Base-by-base conservation (phyloP, 2,329 filamentous ascomycete species). In the Aphanoascus verrucosus region DNA sequence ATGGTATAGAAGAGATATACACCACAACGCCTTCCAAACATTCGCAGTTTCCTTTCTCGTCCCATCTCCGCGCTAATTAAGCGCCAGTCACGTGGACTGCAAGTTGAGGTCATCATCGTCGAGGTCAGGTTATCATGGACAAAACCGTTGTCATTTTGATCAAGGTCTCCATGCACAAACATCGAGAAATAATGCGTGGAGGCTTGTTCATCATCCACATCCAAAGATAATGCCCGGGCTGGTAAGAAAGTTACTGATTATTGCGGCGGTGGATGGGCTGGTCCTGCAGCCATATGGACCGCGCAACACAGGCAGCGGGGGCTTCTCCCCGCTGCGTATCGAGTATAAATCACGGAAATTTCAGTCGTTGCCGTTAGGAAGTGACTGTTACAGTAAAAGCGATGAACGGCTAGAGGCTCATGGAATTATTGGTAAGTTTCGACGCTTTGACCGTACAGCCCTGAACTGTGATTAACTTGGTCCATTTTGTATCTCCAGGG, bases 201-300 rank as follows among this genome's bases (percentile, higher is more conserved):
- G 19, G 7, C 38, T 17, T 38, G 23, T 1, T 31, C 3, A 5
- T n/a, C 11, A 17, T 31, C 28, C 14, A 31, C 11, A 49, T 28
- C 14, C 38, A 41, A 23, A 34, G 53, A 67, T 48, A 52, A 93
- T 94, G 88, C 84, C 88, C 53, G 78, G 79, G 59, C 74, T 94
- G 56, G 82, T 86, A 55, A 85, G 86, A 66, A 94, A 93, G 71
- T 73, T 94, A 53, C 67, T 89, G 59, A 81, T 95, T 60, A 84
- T 84, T 69, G 88, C 89, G 53, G 83, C 88, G 23, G 80, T 84
- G 52, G 89, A 96, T 64, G 89, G 89, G 54, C 77, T 96, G 50
- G 75, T 94, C 58, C 77, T 96, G 43, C 87, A 93, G 63, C 84
- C 86, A 23, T 72, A 85, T 31, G 76, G 80, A 15, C 59, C 64